These are phyloP conservation scores for Phaeolepiota aurea DNA, from an alignment of 768 basidiomycete species.

Conservation along the genomic window DNA sequence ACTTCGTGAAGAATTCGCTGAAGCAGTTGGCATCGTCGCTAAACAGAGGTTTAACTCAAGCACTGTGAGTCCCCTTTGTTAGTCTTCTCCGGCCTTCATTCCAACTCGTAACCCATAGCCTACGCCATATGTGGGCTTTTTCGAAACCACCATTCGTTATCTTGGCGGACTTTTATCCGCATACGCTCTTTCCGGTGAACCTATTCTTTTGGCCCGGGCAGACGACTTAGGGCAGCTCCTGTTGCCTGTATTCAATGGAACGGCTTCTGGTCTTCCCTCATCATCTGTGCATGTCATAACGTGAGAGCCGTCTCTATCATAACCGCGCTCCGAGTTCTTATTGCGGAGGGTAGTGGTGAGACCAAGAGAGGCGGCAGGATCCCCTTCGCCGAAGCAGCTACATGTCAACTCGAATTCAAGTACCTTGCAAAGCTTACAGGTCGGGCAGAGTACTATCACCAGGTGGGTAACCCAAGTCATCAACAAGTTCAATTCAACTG, in stretches of 20 bases:
- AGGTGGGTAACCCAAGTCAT: slow-evolving; percentile 13
- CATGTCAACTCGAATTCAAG: slow-evolving; percentile 70
- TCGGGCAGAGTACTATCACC: slow-evolving; percentile 39
- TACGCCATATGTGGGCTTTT: slow-evolving; percentile 39
- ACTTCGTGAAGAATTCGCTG: slow-evolving; percentile 57
- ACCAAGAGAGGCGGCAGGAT: slow-evolving; percentile 4
- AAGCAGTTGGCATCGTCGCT: slow-evolving; percentile 42
- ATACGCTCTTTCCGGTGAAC: slow-evolving; percentile 62
- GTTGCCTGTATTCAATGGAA: slow-evolving; percentile 52
- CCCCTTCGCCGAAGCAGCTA: slow-evolving; percentile 31
- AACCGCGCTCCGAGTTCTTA: too few relatives aligned
- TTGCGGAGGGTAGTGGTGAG: slow-evolving; percentile 2
- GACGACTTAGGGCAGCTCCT: slow-evolving; percentile 60
- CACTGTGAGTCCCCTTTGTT: slow-evolving; percentile 14
- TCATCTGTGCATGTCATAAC: slow-evolving; percentile 50
- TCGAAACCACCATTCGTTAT: slow-evolving; percentile 71
- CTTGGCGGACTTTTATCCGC: slow-evolving; percentile 74
- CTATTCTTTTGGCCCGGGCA: slow-evolving; percentile 50
- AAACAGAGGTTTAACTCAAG: slow-evolving; percentile 31
- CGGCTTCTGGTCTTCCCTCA: slow-evolving; percentile 53
- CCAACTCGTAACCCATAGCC: slow-evolving; percentile 9
- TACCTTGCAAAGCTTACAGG: slow-evolving; percentile 65
- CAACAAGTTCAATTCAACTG: not conserved
- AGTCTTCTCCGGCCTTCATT: not conserved
- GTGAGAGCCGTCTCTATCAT: slow-evolving; percentile 17